These are phyloP conservation scores for Allium fistulosum DNA, from an alignment of 106 monocot species.

Conservation along the genomic window DNA sequence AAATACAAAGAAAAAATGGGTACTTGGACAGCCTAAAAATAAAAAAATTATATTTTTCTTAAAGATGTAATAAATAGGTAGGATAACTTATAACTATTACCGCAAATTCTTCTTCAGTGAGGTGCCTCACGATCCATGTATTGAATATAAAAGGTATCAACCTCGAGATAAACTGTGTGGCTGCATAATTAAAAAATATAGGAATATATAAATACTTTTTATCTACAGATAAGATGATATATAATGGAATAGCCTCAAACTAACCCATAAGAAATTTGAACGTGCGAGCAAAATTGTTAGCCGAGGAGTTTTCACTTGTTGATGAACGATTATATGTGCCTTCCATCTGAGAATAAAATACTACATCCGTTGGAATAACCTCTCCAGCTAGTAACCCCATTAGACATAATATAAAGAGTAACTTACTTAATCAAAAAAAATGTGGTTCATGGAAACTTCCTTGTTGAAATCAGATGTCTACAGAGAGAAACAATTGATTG, in stretches of 20 bases:
- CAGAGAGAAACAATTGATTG: too few relatives aligned
- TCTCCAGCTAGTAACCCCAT: too few relatives aligned
- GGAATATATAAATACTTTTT: neutral
- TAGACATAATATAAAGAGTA: too few relatives aligned
- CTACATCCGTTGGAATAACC: too few relatives aligned
- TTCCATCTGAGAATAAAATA: conserved; percentile 10
- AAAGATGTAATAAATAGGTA: neutral
- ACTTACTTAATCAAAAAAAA: too few relatives aligned
- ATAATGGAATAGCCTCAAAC: conserved; percentile 6
- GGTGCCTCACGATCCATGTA: conserved; percentile 75
- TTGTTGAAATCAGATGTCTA: too few relatives aligned
- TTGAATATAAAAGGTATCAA: conserved; percentile 80
- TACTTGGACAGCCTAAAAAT: too few relatives aligned
- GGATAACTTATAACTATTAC: conserved; percentile 11
- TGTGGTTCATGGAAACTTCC: too few relatives aligned
- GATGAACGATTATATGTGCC: neutral
- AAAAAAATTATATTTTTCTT: too few relatives aligned
- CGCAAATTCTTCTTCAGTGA: conserved; percentile 61
- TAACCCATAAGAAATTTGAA: conserved; percentile 51
- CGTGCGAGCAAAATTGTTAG: conserved; percentile 25
- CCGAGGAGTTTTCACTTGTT: neutral
- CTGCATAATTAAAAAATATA: conserved; percentile 21
- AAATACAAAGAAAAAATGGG: too few relatives aligned
- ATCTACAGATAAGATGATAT: neutral
- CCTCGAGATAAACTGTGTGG: conserved; percentile 74